Percentiles rank a stretch among this genome's conserved stretches.
Evolutionary conservation across 2,329 filamentous ascomycete genomes (phyloP).

Genomic region (Penicillium sp.): DNA sequence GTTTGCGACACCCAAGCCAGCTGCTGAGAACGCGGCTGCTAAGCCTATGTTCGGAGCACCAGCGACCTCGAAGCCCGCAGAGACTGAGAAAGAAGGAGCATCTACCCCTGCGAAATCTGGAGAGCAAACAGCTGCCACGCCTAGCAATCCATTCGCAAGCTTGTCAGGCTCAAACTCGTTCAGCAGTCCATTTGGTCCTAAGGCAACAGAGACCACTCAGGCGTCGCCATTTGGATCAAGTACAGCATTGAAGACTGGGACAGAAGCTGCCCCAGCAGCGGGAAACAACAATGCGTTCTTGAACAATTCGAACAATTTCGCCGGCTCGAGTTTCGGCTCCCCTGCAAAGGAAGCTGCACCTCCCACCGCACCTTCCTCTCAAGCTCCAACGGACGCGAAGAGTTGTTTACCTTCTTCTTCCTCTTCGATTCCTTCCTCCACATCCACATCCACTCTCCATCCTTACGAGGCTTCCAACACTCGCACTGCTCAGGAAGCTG

Average conservation of each 20-base stretch:
- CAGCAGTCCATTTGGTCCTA: conserved; percentile 11
- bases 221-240: conserved; percentile 1
- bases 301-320: not conserved
- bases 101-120: conserved; percentile 13
- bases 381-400: not conserved
- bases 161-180: conserved; percentile 4
- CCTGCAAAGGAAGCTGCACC: not conserved
- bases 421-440: not conserved
- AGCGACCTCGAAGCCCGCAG: not conserved
- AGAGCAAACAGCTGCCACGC: not conserved
- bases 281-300: not conserved
- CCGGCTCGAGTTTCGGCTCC: not conserved
- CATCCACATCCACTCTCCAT: conserved; percentile 2
- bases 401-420: conserved; percentile 1
- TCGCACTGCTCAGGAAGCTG: conserved; percentile 6
- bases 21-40: not conserved
- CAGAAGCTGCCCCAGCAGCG: not conserved
- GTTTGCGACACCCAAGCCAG: conserved; percentile 7
- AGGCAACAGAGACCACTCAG: conserved; percentile 1
- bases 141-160: conserved; percentile 8
- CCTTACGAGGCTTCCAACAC: not conserved
- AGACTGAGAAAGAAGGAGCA: conserved; percentile 4
- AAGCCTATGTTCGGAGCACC: conserved; percentile 5
- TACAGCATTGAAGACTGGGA: not conserved
- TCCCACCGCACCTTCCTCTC: not conserved